These are phyloP conservation scores for Puya raimondii DNA, from an alignment of 176 grass and related monocot genomes.

Conservation along the genomic window DNA sequence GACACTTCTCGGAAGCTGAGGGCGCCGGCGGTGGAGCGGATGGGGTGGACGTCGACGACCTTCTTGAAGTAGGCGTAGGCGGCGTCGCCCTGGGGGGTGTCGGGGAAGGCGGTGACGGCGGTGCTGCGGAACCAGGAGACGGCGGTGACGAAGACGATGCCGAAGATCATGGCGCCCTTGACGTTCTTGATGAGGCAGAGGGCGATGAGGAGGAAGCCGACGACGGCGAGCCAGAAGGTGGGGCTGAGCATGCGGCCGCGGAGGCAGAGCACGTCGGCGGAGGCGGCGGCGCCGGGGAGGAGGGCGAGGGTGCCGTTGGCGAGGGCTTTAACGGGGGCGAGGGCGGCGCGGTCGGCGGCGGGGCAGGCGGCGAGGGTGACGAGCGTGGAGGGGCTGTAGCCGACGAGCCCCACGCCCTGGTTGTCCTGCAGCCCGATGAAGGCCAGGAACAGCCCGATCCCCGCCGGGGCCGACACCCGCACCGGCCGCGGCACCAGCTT, in stretches of 20 bases:
- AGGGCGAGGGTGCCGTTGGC: slow-evolving; percentile 56
- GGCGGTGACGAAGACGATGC: slow-evolving; percentile 69
- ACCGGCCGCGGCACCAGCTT: slow-evolving; percentile 54
- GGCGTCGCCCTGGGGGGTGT: slow-evolving; percentile 48
- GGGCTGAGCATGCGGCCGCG: slow-evolving; percentile 54
- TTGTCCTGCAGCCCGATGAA: slow-evolving; percentile 63
- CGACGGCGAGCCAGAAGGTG: slow-evolving; percentile 70
- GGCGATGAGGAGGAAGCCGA: slow-evolving; percentile 63
- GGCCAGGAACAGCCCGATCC: slow-evolving; percentile 56
- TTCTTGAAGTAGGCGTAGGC: slow-evolving; percentile 55
- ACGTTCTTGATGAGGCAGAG: slow-evolving; percentile 65
- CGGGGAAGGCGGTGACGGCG: slow-evolving; percentile 49
- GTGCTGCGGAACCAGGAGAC: slow-evolving; percentile 68
- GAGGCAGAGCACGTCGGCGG: slow-evolving; percentile 49
- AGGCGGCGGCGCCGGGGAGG: slow-evolving; percentile 45
- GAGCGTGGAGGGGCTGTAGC: slow-evolving; percentile 54
- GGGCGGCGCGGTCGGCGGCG: slow-evolving; percentile 36
- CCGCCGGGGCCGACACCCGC: slow-evolving; percentile 49
- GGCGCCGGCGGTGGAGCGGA: slow-evolving; percentile 52
- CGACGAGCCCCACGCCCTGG: slow-evolving; percentile 53
- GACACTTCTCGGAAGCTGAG: slow-evolving; percentile 46
- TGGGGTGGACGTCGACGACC: slow-evolving; percentile 59
- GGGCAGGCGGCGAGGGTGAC: slow-evolving; percentile 70
- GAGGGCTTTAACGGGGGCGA: slow-evolving; percentile 49
- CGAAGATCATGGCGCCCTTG: slow-evolving; percentile 73